A percentile compares a stretch with the other conserved stretches of the same genome.
phyloP scores from a whole-genome alignment of 2,329 filamentous ascomycete species.

The Trichoderma citrinoviride region DNA sequence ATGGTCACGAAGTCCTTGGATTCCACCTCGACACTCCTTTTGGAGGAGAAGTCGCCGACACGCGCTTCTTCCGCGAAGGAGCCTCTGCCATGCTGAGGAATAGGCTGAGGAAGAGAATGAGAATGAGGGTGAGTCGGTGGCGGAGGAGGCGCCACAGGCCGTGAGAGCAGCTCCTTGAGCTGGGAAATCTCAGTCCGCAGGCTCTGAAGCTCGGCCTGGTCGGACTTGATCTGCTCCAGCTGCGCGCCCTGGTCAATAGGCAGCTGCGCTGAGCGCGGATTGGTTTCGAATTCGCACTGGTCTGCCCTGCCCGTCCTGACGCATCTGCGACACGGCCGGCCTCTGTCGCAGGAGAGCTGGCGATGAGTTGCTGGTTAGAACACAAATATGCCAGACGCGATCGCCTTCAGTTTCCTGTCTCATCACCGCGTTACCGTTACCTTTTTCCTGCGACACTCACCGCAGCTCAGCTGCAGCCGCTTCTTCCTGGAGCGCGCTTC shows the following conservation, averaged over 20 bases:
- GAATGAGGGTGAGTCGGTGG: too few relatives aligned
- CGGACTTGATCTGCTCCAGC: slow-evolving; percentile 12
- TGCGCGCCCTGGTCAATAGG: background rate
- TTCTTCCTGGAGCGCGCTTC: slow-evolving; percentile 10
- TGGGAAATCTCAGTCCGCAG: slow-evolving; percentile 2
- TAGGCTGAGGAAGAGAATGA: too few relatives aligned
- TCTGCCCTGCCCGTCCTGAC: slow-evolving; percentile 10
- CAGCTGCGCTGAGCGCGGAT: background rate
- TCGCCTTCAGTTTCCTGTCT: background rate
- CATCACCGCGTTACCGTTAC: background rate
- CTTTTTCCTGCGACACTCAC: slow-evolving; percentile 17
- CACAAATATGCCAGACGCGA: background rate
- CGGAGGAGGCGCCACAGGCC: background rate
- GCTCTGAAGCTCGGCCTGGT: background rate
- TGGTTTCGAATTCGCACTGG: slow-evolving; percentile 13
- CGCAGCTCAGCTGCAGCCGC: slow-evolving; percentile 13
- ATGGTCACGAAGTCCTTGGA: background rate
- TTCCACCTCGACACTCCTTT: background rate
- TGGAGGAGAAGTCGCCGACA: background rate
- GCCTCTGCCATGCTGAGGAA: background rate
- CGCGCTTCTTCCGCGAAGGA: background rate
- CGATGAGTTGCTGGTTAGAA: background rate
- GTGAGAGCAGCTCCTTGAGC: slow-evolving; percentile 2
- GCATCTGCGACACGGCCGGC: slow-evolving; percentile 6
- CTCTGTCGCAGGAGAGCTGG: slow-evolving; percentile 11